Evolutionary conservation across 805 yeast genomes (phyloP), one percentile per base, ranked within the genome.

Genomic region (Yamadazyma nakazawae): DNA sequence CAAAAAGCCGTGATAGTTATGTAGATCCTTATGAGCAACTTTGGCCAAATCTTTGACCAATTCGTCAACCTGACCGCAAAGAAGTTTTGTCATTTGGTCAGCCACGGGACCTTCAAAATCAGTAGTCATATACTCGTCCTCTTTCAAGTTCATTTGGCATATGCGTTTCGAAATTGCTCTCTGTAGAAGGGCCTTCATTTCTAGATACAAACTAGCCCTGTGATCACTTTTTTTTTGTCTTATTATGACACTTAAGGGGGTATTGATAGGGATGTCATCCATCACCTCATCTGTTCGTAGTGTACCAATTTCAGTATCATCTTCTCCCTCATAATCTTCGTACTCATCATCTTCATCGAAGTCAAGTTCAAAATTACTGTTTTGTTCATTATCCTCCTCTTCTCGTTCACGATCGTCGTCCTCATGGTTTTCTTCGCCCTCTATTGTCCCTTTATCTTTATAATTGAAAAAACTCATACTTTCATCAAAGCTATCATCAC

Each of bases 311-410:
- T 34, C 19, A 8, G 18, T 19, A 8, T 43, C 49, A 11, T 44
- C 49, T 24, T 46, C 46, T 16, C 38, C 43, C 18, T 42, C 50
- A 13, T 46, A 47, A 7, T 59, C 60, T 24, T 46, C 46, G 19
- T 41, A 41, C 18, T 42, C 50, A 13, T 46, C 48, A 7, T 59
- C 60, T 13, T 50, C 54, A n/a, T 47, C 53, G 16, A 48, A 53
- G 24, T 46, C 55, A 5, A 43, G 49, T 18, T 46, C 55, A 21
- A 42, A 51, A 30, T 43, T 35, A 38, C 54, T 60, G 9, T 46
- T 45, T 12, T 40, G 49, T 11, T 48, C 37, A 6, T 42, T 16
- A 13, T 17, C 34, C 14, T 21, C 38, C 19, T 21, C 26, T 17
- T n/a, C 30, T 25, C 34, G 16, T 7, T 42, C 34, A 11, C 17